Base-by-base conservation (phyloP, 805 yeast species). In the Candida multigemmis region DNA sequence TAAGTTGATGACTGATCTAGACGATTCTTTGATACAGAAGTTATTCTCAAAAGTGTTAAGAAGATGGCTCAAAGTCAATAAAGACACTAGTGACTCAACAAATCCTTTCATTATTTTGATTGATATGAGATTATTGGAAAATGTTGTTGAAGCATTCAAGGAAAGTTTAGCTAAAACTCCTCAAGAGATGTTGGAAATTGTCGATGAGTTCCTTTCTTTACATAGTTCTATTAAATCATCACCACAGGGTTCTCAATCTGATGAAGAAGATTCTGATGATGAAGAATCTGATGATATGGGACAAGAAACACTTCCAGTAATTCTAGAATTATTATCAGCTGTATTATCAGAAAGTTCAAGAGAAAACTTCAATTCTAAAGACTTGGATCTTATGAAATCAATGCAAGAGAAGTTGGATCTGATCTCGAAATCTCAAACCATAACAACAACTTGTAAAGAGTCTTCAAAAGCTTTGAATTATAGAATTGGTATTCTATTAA, bases 51-150 rank as follows among this genome's bases (percentile, higher is more conserved):
- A 34, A 0, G 50, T 76, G 1, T 53, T 89, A 34, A 64, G 65
- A 31, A 57, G 76, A 37, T 83, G 94, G 87, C 59, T 81, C 8
- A 41, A 46, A 2, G 26, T 21, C 2, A 24, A 30, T 3, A 20
- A 41, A 26, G 13, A 28, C 34, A 29, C 31, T 7, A 25, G 21
- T 1, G 50, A 41, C 4, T 57, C 53, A 2, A 56, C 57, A 4
- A 63, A 67, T 33, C 78, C 83, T n/a, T 65, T 72, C 27, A 38
- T 65, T 6, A 59, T 70, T 28, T 53, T 82, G 19, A 53, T 74
- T 5, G 78, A 80, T 41, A 54, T 84, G 32, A 69, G 77, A 33
- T 43, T 84, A 7, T 49, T 87, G 26, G 91, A 85, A 42, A 50
- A 55, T 17, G 52, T 83, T 18, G 71, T 76, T 14, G 65, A 66